phyloP scores from a whole-genome alignment of 306 rosid species.

The Abrus pulchellus region DNA sequence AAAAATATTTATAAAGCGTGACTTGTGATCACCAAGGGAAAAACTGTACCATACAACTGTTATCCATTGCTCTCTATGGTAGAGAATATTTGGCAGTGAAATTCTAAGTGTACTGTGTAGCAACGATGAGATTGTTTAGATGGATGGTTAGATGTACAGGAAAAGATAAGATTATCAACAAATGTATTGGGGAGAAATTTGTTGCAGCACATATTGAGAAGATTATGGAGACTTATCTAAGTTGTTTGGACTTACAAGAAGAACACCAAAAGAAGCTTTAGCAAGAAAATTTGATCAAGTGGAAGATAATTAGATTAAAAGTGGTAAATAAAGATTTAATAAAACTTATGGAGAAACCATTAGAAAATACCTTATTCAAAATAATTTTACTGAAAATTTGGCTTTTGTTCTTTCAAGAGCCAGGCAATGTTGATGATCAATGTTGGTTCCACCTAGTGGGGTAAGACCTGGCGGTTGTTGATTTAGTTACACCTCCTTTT shows the following conservation, averaged over 20 bases:
- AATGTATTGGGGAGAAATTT: background rate
- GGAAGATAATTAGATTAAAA: slow-evolving; percentile 8
- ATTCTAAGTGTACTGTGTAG: background rate
- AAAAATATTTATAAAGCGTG: background rate
- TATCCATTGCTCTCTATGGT: background rate
- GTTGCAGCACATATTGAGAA: background rate
- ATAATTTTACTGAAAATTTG: background rate
- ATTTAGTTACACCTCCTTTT: slow-evolving; percentile 18
- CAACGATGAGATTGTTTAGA: background rate
- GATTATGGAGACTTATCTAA: slow-evolving; percentile 31
- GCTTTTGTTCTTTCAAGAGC: background rate
- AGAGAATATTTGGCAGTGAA: background rate
- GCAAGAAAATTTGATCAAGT: slow-evolving; percentile 24
- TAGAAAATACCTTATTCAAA: background rate
- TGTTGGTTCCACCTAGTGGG: background rate
- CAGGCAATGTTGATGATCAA: background rate
- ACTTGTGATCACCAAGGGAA: background rate
- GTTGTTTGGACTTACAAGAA: slow-evolving; percentile 24
- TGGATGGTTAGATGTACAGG: slow-evolving; percentile 6
- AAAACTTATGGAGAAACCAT: slow-evolving; percentile 7
- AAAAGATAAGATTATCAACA: slow-evolving; percentile 8
- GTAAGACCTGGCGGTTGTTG: background rate
- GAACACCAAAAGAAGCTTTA: background rate
- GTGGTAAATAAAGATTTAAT: background rate
- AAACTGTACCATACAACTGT: background rate